Evolutionary conservation across 352 stramenopile genomes (phyloP).

Genomic region (Pythium volutum): DNA sequence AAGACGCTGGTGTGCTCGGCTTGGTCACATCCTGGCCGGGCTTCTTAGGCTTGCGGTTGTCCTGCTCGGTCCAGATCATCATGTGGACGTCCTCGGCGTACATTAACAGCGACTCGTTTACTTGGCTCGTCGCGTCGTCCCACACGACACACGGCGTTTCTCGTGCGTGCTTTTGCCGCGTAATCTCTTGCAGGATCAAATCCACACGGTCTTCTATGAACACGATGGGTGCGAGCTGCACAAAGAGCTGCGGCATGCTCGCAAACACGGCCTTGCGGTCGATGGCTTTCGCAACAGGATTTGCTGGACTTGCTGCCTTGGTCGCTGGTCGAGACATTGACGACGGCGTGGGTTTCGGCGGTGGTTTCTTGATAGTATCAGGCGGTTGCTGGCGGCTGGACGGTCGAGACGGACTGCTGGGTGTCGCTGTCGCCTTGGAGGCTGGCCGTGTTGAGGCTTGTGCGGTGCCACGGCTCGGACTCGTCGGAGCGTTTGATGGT

Average conservation of each 20-base stretch:
- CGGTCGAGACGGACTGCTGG: constrained; percentile 12
- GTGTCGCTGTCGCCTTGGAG: constrained; percentile 3
- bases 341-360: neutral
- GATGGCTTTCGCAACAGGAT: constrained; percentile 14
- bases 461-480: neutral
- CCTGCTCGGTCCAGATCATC: constrained; percentile 49
- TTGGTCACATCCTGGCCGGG: constrained; percentile 12
- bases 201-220: constrained; percentile 49
- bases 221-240: constrained; percentile 28
- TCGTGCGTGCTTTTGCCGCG: constrained; percentile 33
- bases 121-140: constrained; percentile 44
- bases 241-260: constrained; percentile 37
- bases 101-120: constrained; percentile 61
- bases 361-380: neutral
- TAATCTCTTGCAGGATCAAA: constrained; percentile 37
- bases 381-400: neutral
- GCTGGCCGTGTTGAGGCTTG: neutral
- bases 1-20: constrained; percentile 3
- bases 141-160: constrained; percentile 39
- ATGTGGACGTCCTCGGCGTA: constrained; percentile 58
- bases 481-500: neutral
- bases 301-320: constrained; percentile 14
- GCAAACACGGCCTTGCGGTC: constrained; percentile 33
- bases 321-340: neutral
- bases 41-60: constrained; percentile 60